Conservation (phyloP, 495 filamentous ascomycete species). For the Hypoxylon lienhwacheense region DNA sequence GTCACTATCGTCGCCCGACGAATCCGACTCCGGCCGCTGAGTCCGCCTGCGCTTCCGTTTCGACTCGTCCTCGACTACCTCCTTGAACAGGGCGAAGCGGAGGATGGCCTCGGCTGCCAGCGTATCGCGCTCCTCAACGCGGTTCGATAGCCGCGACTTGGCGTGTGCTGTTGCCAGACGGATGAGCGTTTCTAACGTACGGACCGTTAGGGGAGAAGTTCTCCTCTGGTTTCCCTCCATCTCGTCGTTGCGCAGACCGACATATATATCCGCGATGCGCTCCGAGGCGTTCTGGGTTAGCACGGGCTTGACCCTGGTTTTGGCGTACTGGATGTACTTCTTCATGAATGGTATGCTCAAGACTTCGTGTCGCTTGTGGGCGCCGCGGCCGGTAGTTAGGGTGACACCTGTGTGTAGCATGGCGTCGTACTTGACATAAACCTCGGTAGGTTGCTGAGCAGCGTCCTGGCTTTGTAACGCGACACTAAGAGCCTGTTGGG, state of each 20-base stretch:
- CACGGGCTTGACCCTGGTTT: constrained; percentile 85
- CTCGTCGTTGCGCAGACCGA: constrained; percentile 92
- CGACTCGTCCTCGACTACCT: constrained; percentile 86
- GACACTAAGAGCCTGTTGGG: constrained; percentile 82
- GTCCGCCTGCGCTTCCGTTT: constrained; percentile 69
- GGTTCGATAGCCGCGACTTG: constrained; percentile 85
- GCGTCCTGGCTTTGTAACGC: constrained; percentile 79
- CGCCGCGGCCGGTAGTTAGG: constrained; percentile 67
- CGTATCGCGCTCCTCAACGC: constrained; percentile 92
- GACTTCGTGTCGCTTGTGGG: constrained; percentile 80
- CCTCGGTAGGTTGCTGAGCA: constrained; percentile 71
- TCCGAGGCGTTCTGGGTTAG: constrained; percentile 92
- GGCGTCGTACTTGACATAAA: constrained; percentile 94
- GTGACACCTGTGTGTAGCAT: constrained; percentile 95
- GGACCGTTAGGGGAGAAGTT: constrained; percentile 92
- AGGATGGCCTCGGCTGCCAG: constrained; percentile 86
- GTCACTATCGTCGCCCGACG: constrained; percentile 42
- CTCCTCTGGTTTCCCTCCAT: constrained; percentile 90
- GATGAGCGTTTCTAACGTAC: constrained; percentile 96
- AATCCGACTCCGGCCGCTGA: constrained; percentile 42
- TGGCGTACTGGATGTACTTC: constrained; percentile 99
- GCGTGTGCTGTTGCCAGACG: constrained; percentile 96
- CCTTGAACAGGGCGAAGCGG: constrained; percentile 96
- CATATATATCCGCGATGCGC: constrained; percentile 90
- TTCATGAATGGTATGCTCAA: constrained; percentile 98